A percentile compares a stretch with the other conserved stretches of the same genome.
Evolutionary conservation across 2,329 filamentous ascomycete species (phyloP).

Genomic region (Aulographum hederae): DNA sequence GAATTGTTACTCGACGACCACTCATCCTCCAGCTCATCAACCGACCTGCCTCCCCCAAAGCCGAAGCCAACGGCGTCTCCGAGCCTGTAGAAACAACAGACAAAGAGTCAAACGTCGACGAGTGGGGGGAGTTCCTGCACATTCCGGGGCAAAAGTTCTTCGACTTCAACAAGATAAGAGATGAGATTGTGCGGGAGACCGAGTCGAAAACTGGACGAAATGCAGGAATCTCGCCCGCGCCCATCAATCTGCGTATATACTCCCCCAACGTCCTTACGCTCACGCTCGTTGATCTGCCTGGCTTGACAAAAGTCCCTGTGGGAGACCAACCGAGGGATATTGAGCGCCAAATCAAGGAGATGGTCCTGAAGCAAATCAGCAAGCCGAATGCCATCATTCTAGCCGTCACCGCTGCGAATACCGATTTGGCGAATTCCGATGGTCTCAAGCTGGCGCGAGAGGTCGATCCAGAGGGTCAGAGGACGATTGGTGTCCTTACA

Average conservation of each 20-base stretch:
- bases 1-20: conserved; percentile 90
- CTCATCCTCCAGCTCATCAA: conserved; percentile 98
- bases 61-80: conserved; percentile 50
- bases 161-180: conserved; percentile 96
- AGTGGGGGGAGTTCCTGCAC: conserved; percentile 98
- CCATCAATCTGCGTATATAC: conserved; percentile 96
- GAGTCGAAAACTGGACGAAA: conserved; percentile 93
- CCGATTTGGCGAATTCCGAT: conserved; percentile 96
- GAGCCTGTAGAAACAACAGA: conserved; percentile 44
- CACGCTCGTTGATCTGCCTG: conserved; percentile 89
- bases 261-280: conserved; percentile 95
- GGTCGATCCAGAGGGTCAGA: conserved; percentile 91
- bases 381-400: conserved; percentile 97
- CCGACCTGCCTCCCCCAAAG: conserved; percentile 42
- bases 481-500: conserved; percentile 94
- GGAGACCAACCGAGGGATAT: conserved; percentile 95
- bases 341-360: conserved; percentile 88
- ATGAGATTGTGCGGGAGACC: conserved; percentile 93
- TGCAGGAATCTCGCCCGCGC: conserved; percentile 85
- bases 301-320: conserved; percentile 89
- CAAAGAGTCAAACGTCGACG: conserved; percentile 76
- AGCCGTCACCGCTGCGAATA: conserved; percentile 90
- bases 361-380: conserved; percentile 97
- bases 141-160: conserved; percentile 93
- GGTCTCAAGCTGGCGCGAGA: conserved; percentile 90